Base-by-base conservation (phyloP, 2,329 filamentous ascomycete species). In the Byssoonygena ceratinophila region DNA sequence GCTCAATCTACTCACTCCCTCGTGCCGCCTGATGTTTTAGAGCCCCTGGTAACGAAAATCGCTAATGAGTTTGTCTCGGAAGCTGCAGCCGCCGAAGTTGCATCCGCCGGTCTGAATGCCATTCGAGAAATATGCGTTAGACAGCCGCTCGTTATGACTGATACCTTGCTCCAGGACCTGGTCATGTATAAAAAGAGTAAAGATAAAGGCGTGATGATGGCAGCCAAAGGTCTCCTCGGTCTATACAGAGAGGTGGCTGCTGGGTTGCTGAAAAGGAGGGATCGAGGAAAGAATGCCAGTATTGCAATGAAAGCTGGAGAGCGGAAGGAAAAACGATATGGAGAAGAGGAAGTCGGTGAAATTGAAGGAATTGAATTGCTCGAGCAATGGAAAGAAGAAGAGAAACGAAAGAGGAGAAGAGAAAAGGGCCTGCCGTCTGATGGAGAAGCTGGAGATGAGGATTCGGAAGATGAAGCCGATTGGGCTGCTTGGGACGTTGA, bases 121-220 rank as follows among this genome's bases (percentile, higher is more conserved):
- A 97, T 98, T 59, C 82, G 92, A 47, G 92, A 98, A 64, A 87
- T 98, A 23, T 96, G 91, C 68, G 84, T 83, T 2, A 80, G 92
- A 58, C 92, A 98, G 64, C 91, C 92, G 1, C 74, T 97, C n/a
- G 90, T 90, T 4, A 97, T 98, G 86, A 89, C 82, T 48, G 90
- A 97, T 59, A 95, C 90, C 0, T 72, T 98, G n/a, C 73, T 98
- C 27, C 91, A 98, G 67, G 92, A 98, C 74, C 72, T 98, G 49
- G 89, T 97, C 8, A 85, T 92, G 74, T 97, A 98, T 71, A 81
- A 87, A 55, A 95, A 94, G 75, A 94, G 87, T 65, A 98, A 98
- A 66, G 92, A 98, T 65, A 98, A 97, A 74, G 90, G 91, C 55
- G 87, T 92, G n/a, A 90, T 94, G 80, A 97, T 98, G 92, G 92